Conservation (phyloP, 108 stramenopile genomes). For the Nitzschia sp. region DNA sequence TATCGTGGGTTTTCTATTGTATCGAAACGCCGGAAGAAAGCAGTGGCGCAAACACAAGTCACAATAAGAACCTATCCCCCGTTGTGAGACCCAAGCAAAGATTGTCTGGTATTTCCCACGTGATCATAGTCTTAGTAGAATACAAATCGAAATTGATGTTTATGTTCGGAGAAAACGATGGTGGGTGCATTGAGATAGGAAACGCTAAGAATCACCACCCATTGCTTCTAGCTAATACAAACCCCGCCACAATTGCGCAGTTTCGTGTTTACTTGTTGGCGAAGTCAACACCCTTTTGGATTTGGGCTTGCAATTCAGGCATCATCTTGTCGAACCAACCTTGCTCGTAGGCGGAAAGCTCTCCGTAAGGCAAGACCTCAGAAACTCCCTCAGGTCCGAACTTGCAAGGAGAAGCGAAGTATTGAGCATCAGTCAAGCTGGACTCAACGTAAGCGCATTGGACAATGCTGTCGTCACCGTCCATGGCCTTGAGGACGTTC, state of each 20-base stretch:
- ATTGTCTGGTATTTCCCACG: too few relatives aligned
- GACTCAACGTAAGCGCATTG: constrained; percentile 97
- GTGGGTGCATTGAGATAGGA: too few relatives aligned
- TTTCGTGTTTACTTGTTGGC: constrained; percentile 62
- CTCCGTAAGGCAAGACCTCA: constrained; percentile 85
- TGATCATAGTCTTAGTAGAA: too few relatives aligned
- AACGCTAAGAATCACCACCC: too few relatives aligned
- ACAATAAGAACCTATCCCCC: too few relatives aligned
- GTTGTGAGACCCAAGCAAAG: too few relatives aligned
- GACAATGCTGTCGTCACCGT: constrained; percentile 81
- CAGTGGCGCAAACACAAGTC: too few relatives aligned
- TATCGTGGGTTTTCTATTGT: too few relatives aligned
- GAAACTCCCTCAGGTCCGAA: constrained; percentile 95
- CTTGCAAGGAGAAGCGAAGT: constrained; percentile 94
- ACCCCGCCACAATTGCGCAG: constrained; percentile 1
- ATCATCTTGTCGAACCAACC: constrained; percentile 94
- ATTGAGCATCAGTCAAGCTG: constrained; percentile 87
- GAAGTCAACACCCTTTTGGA: constrained; percentile 96
- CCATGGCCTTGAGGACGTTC: constrained; percentile 89
- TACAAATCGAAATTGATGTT: too few relatives aligned
- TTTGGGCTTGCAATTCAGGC: constrained; percentile 93
- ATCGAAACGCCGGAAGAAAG: too few relatives aligned
- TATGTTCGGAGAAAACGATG: too few relatives aligned
- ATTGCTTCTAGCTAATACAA: too few relatives aligned
- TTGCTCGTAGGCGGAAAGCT: constrained; percentile 90